Percentiles rank a stretch among this genome's conserved stretches.
Evolutionary conservation across 78 protist species (phyloP).

Genomic region (Chrysochromulina tobinii): DNA sequence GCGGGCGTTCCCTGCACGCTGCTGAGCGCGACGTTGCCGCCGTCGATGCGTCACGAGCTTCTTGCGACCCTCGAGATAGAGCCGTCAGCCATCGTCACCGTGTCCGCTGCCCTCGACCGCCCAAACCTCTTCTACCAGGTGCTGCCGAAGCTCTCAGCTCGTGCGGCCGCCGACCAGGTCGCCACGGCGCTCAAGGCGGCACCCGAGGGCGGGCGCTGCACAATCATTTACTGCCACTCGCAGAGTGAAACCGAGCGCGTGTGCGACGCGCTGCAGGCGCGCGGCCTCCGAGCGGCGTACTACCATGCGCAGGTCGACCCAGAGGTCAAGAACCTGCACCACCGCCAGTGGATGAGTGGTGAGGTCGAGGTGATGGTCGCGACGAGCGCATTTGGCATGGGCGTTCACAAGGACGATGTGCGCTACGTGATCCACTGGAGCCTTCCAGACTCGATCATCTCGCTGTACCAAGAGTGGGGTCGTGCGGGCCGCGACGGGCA

Average conservation of each 20-base stretch:
- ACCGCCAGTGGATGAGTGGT: constrained; percentile 77
- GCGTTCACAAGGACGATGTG: constrained; percentile 94
- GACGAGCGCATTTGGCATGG: constrained; percentile 99
- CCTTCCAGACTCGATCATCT: constrained; percentile 93
- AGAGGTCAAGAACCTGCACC: constrained; percentile 58
- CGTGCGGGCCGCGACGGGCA: constrained; percentile 91
- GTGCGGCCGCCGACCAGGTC: too few species aligned
- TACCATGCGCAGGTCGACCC: constrained; percentile 57
- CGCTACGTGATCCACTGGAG: constrained; percentile 84
- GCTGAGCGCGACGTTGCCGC: constrained; percentile 50
- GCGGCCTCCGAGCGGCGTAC: background rate
- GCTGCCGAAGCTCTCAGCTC: too few species aligned
- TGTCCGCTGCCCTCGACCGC: constrained; percentile 78
- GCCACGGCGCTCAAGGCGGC: too few species aligned
- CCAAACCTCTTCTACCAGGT: constrained; percentile 57
- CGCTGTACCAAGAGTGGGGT: constrained; percentile 84
- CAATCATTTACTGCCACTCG: constrained; percentile 93
- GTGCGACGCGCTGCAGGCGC: constrained; percentile 43
- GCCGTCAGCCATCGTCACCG: background rate
- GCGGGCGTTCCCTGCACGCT: constrained; percentile 72
- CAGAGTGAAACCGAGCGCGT: constrained; percentile 80
- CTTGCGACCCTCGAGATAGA: background rate
- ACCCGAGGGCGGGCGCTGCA: constrained; percentile 44
- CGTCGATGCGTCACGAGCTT: background rate
- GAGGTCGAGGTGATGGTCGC: constrained; percentile 83